phyloP scores from a whole-genome alignment of 495 filamentous ascomycete genomes.

The Penicillium herquei region DNA sequence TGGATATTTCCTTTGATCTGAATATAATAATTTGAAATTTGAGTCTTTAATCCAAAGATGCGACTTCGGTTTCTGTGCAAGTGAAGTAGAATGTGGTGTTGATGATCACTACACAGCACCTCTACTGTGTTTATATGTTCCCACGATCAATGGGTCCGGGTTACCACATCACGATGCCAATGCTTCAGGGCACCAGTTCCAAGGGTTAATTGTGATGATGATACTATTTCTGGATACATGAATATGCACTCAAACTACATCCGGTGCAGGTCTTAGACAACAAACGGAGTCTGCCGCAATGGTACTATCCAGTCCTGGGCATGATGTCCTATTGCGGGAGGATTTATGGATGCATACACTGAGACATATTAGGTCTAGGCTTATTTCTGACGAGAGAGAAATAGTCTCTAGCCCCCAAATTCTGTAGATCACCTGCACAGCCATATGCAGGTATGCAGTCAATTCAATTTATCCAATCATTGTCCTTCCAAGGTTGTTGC shows the following conservation, averaged over 20 bases:
- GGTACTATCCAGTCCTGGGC: too few species aligned
- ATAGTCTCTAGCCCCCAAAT: neutral
- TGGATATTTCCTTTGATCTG: neutral
- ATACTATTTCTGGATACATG: constrained; percentile 10
- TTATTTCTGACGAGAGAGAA: constrained; percentile 1
- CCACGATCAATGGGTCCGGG: too few species aligned
- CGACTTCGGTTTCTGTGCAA: too few species aligned
- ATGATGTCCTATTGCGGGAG: too few species aligned
- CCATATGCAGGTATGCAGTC: neutral
- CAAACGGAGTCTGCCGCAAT: neutral
- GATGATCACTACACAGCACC: too few species aligned
- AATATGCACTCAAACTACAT: neutral
- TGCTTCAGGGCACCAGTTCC: neutral
- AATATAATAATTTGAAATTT: neutral
- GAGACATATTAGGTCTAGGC: constrained; percentile 12
- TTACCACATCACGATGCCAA: too few species aligned
- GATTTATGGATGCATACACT: neutral
- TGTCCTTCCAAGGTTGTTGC: too few species aligned
- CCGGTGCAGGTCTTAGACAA: constrained; percentile 24
- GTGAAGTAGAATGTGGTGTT: too few species aligned
- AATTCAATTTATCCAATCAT: neutral
- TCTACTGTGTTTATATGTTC: too few species aligned
- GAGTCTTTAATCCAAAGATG: too few species aligned
- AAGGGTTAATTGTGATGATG: neutral
- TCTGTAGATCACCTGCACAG: constrained; percentile 12